phyloP scores from a whole-genome alignment of 2,329 filamentous ascomycete genomes.

The Fusarium austroafricanum region DNA sequence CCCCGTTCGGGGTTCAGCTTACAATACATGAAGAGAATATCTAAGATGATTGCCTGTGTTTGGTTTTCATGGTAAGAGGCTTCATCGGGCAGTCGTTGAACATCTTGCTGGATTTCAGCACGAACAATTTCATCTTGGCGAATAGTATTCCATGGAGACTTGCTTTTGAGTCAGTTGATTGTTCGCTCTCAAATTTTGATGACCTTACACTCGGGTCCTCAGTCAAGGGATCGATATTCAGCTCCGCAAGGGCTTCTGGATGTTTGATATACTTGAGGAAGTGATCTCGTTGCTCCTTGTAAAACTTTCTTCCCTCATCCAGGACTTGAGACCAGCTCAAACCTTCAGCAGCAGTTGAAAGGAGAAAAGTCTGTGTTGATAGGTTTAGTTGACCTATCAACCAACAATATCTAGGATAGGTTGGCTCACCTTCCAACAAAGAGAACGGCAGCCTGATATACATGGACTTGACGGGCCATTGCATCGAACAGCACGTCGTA shows the following conservation, averaged over 20 bases:
- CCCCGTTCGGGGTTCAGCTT: slow-evolving; percentile 89
- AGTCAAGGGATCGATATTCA: slow-evolving; percentile 83
- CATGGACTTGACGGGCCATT: slow-evolving; percentile 72
- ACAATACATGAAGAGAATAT: slow-evolving; percentile 94
- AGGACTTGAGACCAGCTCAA: slow-evolving; percentile 77
- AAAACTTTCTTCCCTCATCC: slow-evolving; percentile 77
- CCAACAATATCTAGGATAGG: neutral
- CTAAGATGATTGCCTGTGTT: slow-evolving; percentile 83
- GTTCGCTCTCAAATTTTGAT: neutral
- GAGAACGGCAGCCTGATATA: slow-evolving; percentile 79
- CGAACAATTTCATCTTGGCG: slow-evolving; percentile 86
- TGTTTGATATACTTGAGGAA: slow-evolving; percentile 86
- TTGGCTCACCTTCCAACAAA: slow-evolving; percentile 86
- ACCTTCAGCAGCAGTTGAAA: slow-evolving; percentile 75
- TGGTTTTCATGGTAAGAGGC: slow-evolving; percentile 84
- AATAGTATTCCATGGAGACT: slow-evolving; percentile 93
- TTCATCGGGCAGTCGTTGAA: slow-evolving; percentile 92
- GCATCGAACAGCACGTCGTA: slow-evolving; percentile 73
- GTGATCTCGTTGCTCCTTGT: slow-evolving; percentile 76
- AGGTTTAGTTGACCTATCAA: slow-evolving; percentile 18
- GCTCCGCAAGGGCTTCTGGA: slow-evolving; percentile 79
- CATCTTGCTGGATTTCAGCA: slow-evolving; percentile 92
- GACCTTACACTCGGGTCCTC: slow-evolving; percentile 73
- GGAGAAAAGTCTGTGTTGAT: slow-evolving; percentile 74
- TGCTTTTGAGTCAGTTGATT: slow-evolving; percentile 16